phyloP scores from a whole-genome alignment of 257 asterid species.

The Primulina eburnea region DNA sequence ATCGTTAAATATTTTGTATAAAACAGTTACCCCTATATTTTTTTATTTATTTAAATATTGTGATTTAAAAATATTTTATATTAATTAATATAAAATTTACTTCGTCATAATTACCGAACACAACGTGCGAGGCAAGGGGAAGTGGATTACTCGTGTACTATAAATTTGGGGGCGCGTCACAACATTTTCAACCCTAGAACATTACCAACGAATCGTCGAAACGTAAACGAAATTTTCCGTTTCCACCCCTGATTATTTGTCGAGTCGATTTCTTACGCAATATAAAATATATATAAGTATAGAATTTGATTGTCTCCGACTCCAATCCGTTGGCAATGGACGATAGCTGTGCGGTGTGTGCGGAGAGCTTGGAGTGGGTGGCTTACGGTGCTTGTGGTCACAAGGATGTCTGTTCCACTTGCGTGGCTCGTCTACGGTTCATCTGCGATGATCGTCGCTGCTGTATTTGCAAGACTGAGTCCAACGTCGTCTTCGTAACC shows the following conservation, averaged over 20 bases:
- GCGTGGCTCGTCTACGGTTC: slow-evolving; percentile 97
- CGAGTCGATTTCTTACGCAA: neutral
- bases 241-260: neutral
- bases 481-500: slow-evolving; percentile 69
- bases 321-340: slow-evolving; percentile 51
- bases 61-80: too few species aligned
- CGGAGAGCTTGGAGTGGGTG: slow-evolving; percentile 93
- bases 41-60: too few species aligned
- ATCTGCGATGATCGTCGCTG: slow-evolving; percentile 92
- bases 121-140: neutral
- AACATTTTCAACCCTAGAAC: neutral
- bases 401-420: slow-evolving; percentile 96
- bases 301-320: neutral
- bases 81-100: too few species aligned
- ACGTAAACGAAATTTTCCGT: neutral
- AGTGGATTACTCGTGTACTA: neutral
- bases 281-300: too few species aligned
- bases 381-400: slow-evolving; percentile 95
- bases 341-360: slow-evolving; percentile 96
- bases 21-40: too few species aligned
- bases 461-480: slow-evolving; percentile 92
- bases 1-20: too few species aligned
- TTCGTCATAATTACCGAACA: neutral
- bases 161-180: neutral
- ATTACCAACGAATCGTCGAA: neutral